Percentiles rank a stretch among this genome's conserved stretches.
These are phyloP conservation scores for Aspergillus pseudotamarii DNA, from an alignment of 2,329 filamentous ascomycete species.

Conservation along the genomic window DNA sequence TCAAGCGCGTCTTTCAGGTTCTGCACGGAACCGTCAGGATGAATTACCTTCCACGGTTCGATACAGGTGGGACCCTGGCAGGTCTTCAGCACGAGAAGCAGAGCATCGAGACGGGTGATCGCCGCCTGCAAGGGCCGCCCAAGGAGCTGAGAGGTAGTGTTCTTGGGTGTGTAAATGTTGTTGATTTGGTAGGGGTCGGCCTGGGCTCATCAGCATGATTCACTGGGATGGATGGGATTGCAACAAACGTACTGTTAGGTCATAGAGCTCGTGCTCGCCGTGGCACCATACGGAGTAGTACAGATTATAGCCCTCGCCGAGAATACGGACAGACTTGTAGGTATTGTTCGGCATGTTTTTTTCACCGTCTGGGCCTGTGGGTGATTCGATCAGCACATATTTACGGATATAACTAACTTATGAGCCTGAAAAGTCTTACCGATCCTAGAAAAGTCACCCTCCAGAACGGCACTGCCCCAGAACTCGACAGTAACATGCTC, in stretches of 20 bases:
- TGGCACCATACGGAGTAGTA: slow-evolving; percentile 48
- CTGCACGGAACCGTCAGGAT: slow-evolving; percentile 32
- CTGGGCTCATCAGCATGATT: slow-evolving; percentile 19
- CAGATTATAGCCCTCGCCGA: slow-evolving; percentile 39
- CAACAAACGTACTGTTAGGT: slow-evolving; percentile 32
- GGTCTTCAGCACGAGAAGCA: slow-evolving; percentile 43
- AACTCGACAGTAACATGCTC: slow-evolving; percentile 64
- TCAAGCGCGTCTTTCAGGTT: slow-evolving; percentile 37
- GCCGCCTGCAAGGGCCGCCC: slow-evolving; percentile 25
- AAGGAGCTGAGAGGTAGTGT: slow-evolving; percentile 19
- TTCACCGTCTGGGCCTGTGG: slow-evolving; percentile 22
- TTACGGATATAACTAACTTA: not conserved
- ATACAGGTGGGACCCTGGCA: slow-evolving; percentile 40
- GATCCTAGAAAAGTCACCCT: slow-evolving; percentile 32
- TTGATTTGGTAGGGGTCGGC: slow-evolving; percentile 41
- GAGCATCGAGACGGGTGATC: slow-evolving; percentile 35
- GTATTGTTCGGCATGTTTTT: slow-evolving; percentile 37
- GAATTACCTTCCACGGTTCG: slow-evolving; percentile 40
- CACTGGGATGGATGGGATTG: not conserved
- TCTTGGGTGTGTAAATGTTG: slow-evolving; percentile 30
- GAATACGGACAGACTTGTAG: slow-evolving; percentile 43
- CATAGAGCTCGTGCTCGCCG: slow-evolving; percentile 45
- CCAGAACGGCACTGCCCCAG: slow-evolving; percentile 49
- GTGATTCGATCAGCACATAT: not conserved
- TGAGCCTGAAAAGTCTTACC: slow-evolving; percentile 21